Conservation (phyloP, 2,329 filamentous ascomycete species). For the Trichoderma sp. region DNA sequence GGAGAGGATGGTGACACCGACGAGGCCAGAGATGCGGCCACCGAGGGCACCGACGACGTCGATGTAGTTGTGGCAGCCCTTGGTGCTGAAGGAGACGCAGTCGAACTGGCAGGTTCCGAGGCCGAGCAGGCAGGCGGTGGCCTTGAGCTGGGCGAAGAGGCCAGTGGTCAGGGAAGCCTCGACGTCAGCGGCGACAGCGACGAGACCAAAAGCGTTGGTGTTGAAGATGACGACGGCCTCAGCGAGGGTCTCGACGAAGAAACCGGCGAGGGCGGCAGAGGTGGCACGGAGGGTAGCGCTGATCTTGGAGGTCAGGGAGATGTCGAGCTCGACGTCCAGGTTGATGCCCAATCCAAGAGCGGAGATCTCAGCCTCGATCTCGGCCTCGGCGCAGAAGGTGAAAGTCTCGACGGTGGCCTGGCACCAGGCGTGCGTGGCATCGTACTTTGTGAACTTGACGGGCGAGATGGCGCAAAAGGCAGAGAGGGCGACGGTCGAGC, state of each 20-base stretch:
- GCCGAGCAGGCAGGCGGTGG: conserved; percentile 35
- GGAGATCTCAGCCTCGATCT: conserved; percentile 32
- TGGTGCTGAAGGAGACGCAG: conserved; percentile 42
- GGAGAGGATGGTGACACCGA: conserved; percentile 37
- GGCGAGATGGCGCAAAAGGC: conserved; percentile 40
- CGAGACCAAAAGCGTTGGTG: conserved; percentile 37
- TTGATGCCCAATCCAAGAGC: conserved; percentile 30
- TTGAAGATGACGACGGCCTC: conserved; percentile 42
- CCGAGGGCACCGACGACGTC: conserved; percentile 31
- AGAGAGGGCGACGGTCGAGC: conserved; percentile 32
- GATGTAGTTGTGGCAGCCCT: conserved; percentile 43
- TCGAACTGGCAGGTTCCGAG: conserved; percentile 38
- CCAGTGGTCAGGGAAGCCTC: conserved; percentile 30
- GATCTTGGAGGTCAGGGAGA: conserved; percentile 26
- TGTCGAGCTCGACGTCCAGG: conserved; percentile 28
- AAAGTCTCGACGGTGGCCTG: conserved; percentile 37
- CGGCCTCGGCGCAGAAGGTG: conserved; percentile 37
- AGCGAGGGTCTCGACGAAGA: conserved; percentile 35
- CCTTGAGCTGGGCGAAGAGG: conserved; percentile 29
- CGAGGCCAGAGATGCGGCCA: conserved; percentile 32
- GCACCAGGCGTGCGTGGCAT: conserved; percentile 39
- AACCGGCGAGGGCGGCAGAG: conserved; percentile 35
- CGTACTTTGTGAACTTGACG: conserved; percentile 39
- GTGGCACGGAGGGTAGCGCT: conserved; percentile 36
- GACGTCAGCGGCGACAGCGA: conserved; percentile 30